Evolutionary conservation across 78 protist genomes (phyloP), one percentile per base, ranked within the genome.

Genomic region (Thecamonas trahens): DNA sequence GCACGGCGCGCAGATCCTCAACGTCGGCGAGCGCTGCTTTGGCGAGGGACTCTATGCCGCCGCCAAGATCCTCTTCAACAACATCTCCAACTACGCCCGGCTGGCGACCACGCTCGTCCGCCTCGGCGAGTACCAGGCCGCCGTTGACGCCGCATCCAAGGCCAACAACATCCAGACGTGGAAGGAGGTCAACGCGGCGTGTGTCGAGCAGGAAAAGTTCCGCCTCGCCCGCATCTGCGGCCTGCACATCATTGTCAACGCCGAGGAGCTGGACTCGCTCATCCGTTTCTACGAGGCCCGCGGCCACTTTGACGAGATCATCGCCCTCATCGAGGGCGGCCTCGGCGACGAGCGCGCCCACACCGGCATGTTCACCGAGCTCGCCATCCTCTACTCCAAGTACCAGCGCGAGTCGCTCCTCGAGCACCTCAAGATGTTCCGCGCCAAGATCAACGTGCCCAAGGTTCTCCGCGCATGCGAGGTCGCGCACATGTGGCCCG

Each of bases 71-170:
- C 86, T 97, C 59, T 98, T 76, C 92, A 87, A 75, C 85, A 73
- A 82, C 45, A 85, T 90, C 63, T 52, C 73, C 75, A 95, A 98
- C 80, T 89, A 74, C 53, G 86, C 85, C 53, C 58, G 84, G 37
- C 93, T 98, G 44, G 95, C 99, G 15, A 39, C 79, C 32, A 87
- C 98, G 50, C 94, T 94, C 26, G 91, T 97, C 50, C 60, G 67
- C 64, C 83, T 97, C 32, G 77, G 72, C 34, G 87, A 88, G 61
- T 91, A 54, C 78, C 91, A 84, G 70, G 92, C 76, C 18, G 99
- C 99, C 11, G 97, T 98, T 24, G 99, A 97, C 18, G 87, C 98
- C 15, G 99, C 99, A 1, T 86, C 95, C 79, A 91, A 95, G 69
- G 99, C 99, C 83, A 86, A 86, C 85, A 60, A 74, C 74, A 81